Conservation (phyloP, 148 eudicot species). For the Rhododendron ovatum region DNA sequence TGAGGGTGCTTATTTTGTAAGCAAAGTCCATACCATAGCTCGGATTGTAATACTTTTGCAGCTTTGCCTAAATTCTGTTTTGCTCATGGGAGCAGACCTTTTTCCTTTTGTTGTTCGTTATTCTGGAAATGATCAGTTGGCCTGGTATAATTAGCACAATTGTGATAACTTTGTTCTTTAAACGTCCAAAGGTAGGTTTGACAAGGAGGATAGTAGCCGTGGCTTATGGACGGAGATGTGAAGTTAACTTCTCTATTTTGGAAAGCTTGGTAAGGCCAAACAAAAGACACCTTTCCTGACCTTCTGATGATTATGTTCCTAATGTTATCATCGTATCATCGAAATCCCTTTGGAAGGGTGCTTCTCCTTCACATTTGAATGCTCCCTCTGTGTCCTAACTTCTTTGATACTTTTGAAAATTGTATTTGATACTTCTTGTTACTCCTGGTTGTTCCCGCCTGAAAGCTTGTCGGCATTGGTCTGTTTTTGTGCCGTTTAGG, state of each 20-base stretch:
- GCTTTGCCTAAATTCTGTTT: background rate
- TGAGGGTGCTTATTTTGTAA: background rate
- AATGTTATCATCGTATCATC: background rate
- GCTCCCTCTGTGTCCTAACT: background rate
- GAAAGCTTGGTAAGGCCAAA: constrained; percentile 69
- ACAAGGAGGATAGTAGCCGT: constrained; percentile 72
- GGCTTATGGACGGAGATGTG: constrained; percentile 85
- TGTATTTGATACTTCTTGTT: background rate
- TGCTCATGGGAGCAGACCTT: background rate
- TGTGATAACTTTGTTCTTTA: constrained; percentile 8
- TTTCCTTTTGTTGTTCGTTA: background rate
- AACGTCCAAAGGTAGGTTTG: constrained; percentile 62
- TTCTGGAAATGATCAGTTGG: background rate
- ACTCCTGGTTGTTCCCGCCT: background rate
- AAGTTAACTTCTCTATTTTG: constrained; percentile 63
- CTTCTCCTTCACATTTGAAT: background rate
- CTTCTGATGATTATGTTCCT: background rate
- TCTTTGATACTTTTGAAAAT: background rate
- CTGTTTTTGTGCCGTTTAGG: constrained; percentile 35
- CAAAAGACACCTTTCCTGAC: background rate
- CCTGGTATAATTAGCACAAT: background rate
- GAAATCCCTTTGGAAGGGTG: background rate
- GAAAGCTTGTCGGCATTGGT: background rate
- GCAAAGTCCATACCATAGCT: background rate
- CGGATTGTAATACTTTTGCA: no score